Conservation (phyloP, 2,329 filamentous ascomycete genomes). For the Blastomyces parvus region DNA sequence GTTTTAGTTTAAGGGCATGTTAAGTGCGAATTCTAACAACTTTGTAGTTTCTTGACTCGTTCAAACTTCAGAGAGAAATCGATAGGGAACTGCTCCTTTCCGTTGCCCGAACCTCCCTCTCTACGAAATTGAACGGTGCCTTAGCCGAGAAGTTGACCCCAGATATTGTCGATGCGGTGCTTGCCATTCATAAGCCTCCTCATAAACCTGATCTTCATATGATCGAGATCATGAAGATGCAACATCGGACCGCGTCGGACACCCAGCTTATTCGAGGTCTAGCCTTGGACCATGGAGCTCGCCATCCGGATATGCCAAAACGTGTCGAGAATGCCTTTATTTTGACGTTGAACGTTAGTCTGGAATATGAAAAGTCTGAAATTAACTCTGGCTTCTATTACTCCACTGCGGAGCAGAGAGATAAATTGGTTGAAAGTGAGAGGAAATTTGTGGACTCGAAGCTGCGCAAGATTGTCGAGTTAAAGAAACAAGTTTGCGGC, state of each 20-base stretch:
- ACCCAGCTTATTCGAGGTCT: conserved; percentile 91
- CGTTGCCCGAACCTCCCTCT: conserved; percentile 86
- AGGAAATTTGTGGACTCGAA: conserved; percentile 92
- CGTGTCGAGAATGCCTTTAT: conserved; percentile 91
- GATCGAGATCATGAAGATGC: conserved; percentile 99
- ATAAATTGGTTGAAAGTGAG: conserved; percentile 97
- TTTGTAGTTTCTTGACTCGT: conserved; percentile 74
- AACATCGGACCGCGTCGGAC: conserved; percentile 90
- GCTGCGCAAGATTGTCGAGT: conserved; percentile 90
- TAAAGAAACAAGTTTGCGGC: conserved; percentile 96
- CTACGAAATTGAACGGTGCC: conserved; percentile 85
- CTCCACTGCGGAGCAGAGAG: conserved; percentile 88
- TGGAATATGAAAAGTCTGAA: conserved; percentile 98
- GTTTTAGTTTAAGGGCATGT: conserved; percentile 11
- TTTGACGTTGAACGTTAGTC: conserved; percentile 85
- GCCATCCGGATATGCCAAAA: conserved; percentile 98
- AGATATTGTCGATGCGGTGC: conserved; percentile 90
- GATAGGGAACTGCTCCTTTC: conserved; percentile 89
- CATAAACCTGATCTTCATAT: conserved; percentile 96
- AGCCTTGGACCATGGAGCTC: conserved; percentile 86
- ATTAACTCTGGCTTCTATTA: conserved; percentile 99
- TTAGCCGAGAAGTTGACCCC: conserved; percentile 87
- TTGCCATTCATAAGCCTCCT: conserved; percentile 82
- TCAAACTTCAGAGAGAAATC: conserved; percentile 80
- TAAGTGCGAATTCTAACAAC: conserved; percentile 6